A percentile compares a stretch with the other conserved stretches of the same genome.
These are phyloP conservation scores for Arachnomyces sp. DNA, from an alignment of 2,329 filamentous ascomycete genomes.

Conservation along the genomic window DNA sequence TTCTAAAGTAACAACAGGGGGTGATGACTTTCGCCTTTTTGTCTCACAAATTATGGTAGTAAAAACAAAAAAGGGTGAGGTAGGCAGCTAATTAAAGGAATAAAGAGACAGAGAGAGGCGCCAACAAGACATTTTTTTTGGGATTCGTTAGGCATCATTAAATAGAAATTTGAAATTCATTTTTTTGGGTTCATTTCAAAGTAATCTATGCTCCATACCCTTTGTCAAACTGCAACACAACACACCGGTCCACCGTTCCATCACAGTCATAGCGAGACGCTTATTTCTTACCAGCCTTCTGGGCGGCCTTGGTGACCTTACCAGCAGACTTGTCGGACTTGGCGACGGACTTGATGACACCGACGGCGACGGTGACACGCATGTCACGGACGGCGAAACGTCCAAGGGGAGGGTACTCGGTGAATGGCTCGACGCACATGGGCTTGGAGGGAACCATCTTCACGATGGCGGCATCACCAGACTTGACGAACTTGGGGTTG, in stretches of 20 bases:
- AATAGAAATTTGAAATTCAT: too few species aligned
- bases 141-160: too few species aligned
- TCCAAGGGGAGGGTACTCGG: conserved; percentile 97
- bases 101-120: too few species aligned
- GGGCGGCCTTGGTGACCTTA: conserved; percentile 57
- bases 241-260: background rate
- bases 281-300: conserved; percentile 69
- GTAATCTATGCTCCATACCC: too few species aligned
- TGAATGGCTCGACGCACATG: conserved; percentile 99
- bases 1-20: too few species aligned
- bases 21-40: too few species aligned
- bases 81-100: too few species aligned
- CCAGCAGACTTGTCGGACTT: conserved; percentile 51
- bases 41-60: too few species aligned
- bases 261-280: conserved; percentile 12
- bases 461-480: conserved; percentile 98
- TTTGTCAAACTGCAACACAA: too few species aligned
- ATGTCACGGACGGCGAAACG: conserved; percentile 99
- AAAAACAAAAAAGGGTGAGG: too few species aligned
- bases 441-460: conserved; percentile 99
- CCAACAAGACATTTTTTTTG: too few species aligned
- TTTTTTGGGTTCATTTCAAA: too few species aligned
- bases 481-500: conserved; percentile 99
- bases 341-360: conserved; percentile 85
- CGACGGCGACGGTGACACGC: conserved; percentile 62